phyloP scores from a whole-genome alignment of 768 basidiomycete species.

The Asterophora parasitica region DNA sequence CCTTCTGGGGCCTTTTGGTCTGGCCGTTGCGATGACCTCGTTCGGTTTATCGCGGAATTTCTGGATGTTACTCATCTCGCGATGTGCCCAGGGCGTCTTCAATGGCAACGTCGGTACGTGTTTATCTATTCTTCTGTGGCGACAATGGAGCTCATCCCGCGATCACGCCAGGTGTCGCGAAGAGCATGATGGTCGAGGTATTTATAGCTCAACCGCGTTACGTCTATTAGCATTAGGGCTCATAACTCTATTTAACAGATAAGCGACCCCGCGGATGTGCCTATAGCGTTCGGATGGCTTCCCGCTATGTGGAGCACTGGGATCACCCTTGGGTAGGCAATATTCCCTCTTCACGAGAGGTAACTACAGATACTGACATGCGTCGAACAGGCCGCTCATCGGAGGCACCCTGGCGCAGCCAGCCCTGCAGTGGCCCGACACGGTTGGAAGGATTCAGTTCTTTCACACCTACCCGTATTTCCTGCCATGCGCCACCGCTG shows the following conservation, averaged over 20 bases:
- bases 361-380: not conserved
- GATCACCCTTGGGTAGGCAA: slow-evolving; percentile 20
- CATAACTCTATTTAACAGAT: slow-evolving; percentile 5
- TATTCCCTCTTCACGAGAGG: not conserved
- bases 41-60: slow-evolving; percentile 30
- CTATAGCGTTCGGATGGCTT: slow-evolving; percentile 12
- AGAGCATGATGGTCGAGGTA: slow-evolving; percentile 16
- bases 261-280: slow-evolving; percentile 14
- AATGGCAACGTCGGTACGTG: slow-evolving; percentile 23
- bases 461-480: slow-evolving; percentile 29
- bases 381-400: slow-evolving; percentile 19
- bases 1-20: slow-evolving; percentile 28
- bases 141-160: not conserved
- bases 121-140: too few relatives aligned
- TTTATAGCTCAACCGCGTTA: not conserved
- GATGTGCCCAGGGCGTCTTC: slow-evolving; percentile 26
- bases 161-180: slow-evolving; percentile 10
- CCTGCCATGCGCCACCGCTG: slow-evolving; percentile 22
- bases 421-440: slow-evolving; percentile 22
- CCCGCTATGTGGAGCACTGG: slow-evolving; percentile 25
- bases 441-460: slow-evolving; percentile 21
- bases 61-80: slow-evolving; percentile 25
- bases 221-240: not conserved
- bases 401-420: slow-evolving; percentile 28
- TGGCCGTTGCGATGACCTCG: slow-evolving; percentile 25